Evolutionary conservation across 1,284 basidiomycete species (phyloP).

Genomic region (Phlebopus sp.): DNA sequence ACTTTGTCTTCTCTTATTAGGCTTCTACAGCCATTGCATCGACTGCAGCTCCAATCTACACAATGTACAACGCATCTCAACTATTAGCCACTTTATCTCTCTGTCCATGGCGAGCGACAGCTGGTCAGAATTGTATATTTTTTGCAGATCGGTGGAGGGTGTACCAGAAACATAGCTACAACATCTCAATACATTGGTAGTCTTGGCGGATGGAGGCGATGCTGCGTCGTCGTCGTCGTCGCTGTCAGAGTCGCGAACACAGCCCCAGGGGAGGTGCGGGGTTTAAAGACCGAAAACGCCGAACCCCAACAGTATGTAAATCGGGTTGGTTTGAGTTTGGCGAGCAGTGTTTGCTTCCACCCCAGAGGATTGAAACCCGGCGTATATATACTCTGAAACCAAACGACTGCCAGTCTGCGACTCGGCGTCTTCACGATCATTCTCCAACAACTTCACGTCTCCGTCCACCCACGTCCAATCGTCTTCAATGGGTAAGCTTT

Average conservation of each 20-base stretch:
- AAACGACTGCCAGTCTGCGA: slow-evolving; percentile 31
- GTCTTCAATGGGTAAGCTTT: slow-evolving; percentile 25
- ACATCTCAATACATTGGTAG: neutral
- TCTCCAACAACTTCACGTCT: slow-evolving; percentile 4
- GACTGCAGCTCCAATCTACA: slow-evolving; percentile 12
- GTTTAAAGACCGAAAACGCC: slow-evolving; percentile 20
- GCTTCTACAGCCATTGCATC: slow-evolving; percentile 15
- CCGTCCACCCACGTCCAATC: neutral
- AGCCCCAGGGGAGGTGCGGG: slow-evolving; percentile 7
- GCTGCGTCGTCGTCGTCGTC: too few relatives aligned
- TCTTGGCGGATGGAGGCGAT: too few relatives aligned
- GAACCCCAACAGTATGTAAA: slow-evolving; percentile 31
- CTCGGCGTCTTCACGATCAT: slow-evolving; percentile 30
- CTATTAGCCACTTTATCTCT: slow-evolving; percentile 7
- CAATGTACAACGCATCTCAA: slow-evolving; percentile 16
- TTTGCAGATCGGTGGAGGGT: slow-evolving; percentile 20
- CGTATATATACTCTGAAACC: slow-evolving; percentile 25
- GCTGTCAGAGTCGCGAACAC: too few relatives aligned
- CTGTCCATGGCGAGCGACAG: neutral
- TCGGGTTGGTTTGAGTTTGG: neutral
- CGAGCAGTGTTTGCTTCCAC: slow-evolving; percentile 7
- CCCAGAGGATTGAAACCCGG: slow-evolving; percentile 25
- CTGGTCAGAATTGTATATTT: neutral
- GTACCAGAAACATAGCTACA: slow-evolving; percentile 15
- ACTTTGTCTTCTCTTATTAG: slow-evolving; percentile 6